These are phyloP conservation scores for Byssoonygena ceratinophila DNA, from an alignment of 2,329 filamentous ascomycete genomes.

Conservation along the genomic window DNA sequence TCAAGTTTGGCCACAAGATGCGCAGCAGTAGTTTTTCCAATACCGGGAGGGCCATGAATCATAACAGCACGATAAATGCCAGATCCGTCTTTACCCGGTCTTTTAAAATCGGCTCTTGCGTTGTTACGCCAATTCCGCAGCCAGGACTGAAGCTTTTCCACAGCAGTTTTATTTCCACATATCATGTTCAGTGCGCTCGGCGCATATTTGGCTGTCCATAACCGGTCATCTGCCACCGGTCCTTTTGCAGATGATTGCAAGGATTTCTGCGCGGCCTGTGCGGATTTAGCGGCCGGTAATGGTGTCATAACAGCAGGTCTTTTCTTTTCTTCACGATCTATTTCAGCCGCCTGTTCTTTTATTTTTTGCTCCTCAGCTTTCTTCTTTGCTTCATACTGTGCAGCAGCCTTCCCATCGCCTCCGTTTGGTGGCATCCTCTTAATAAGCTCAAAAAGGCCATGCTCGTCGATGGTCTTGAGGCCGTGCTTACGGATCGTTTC, in stretches of 20 bases:
- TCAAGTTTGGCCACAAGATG: conserved; percentile 88
- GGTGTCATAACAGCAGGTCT: conserved; percentile 40
- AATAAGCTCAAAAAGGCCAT: conserved; percentile 82
- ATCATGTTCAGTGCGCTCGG: conserved; percentile 76
- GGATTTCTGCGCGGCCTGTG: conserved; percentile 20
- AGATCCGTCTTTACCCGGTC: conserved; percentile 71
- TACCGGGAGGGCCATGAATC: conserved; percentile 87
- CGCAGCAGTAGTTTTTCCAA: conserved; percentile 94
- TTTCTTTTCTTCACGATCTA: conserved; percentile 67
- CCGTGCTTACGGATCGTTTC: conserved; percentile 68
- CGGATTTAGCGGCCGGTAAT: conserved; percentile 31
- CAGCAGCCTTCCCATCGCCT: conserved; percentile 76
- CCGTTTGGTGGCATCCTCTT: conserved; percentile 70
- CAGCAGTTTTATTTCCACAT: conserved; percentile 82
- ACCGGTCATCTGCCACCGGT: conserved; percentile 45
- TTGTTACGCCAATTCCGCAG: conserved; percentile 69
- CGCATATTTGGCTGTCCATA: conserved; percentile 95
- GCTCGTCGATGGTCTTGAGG: conserved; percentile 88
- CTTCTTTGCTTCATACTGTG: conserved; percentile 73
- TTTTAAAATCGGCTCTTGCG: conserved; percentile 70
- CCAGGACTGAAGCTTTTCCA: conserved; percentile 86
- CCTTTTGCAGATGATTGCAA: conserved; percentile 29
- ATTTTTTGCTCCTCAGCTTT: conserved; percentile 76
- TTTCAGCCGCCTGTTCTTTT: conserved; percentile 66
- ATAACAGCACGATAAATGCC: conserved; percentile 82